A percentile compares a stretch with the other conserved stretches of the same genome.
phyloP scores from a whole-genome alignment of 1,284 basidiomycete species.

The Salmacisia buchloeana region DNA sequence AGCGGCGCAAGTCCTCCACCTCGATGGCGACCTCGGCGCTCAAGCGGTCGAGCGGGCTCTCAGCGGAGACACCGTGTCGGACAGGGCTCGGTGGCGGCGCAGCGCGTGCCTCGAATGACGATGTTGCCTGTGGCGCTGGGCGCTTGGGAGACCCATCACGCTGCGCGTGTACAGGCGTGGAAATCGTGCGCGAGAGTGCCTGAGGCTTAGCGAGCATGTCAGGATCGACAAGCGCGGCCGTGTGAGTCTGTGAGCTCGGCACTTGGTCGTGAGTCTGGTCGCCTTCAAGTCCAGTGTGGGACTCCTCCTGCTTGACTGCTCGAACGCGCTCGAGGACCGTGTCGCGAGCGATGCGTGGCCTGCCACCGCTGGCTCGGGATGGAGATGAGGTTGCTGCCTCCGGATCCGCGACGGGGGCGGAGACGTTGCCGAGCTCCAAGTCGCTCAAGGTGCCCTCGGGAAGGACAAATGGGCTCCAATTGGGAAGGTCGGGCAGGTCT shows the following conservation, averaged over 20 bases:
- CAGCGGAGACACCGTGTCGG: constrained; percentile 19
- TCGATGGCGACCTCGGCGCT: constrained; percentile 25
- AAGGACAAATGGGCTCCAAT: constrained; percentile 40
- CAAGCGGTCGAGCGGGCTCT: constrained; percentile 32
- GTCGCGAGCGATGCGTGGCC: constrained; percentile 47
- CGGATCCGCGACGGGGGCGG: background rate
- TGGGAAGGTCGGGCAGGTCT: constrained; percentile 34
- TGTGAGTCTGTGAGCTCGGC: background rate
- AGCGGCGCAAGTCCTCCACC: background rate
- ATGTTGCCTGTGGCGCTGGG: background rate
- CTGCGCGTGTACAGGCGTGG: background rate
- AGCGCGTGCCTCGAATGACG: constrained; percentile 21
- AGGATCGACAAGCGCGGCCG: background rate
- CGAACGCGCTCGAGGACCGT: constrained; percentile 43
- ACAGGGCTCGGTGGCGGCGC: constrained; percentile 31
- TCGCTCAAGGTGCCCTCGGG: constrained; percentile 9
- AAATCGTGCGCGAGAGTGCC: background rate
- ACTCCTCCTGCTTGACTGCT: constrained; percentile 24
- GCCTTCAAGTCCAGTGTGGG: background rate
- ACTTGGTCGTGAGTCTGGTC: background rate
- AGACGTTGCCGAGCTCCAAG: background rate
- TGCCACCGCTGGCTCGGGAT: constrained; percentile 11
- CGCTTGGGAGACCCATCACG: background rate
- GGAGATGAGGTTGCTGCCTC: no score
- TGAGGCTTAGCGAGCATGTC: background rate